Evolutionary conservation across 2,329 filamentous ascomycete genomes (phyloP).

Genomic region (Paradendryphiella salina): DNA sequence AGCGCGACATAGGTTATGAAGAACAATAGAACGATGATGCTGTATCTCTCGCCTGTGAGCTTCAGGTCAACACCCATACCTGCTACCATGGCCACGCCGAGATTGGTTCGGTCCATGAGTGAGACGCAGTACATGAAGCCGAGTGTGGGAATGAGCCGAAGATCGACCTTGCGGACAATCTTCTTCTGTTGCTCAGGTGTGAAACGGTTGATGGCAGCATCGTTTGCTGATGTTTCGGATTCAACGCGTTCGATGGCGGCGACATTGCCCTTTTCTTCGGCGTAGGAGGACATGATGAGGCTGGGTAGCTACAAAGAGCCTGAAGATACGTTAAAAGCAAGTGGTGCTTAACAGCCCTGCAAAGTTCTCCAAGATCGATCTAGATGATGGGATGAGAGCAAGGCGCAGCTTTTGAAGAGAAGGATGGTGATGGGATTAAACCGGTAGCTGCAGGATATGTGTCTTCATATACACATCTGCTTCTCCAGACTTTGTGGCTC

Average conservation of each 20-base stretch:
- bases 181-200: constrained; percentile 31
- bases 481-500: constrained; percentile 6
- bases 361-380: not conserved
- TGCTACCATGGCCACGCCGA: constrained; percentile 43
- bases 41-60: constrained; percentile 31
- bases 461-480: constrained; percentile 13
- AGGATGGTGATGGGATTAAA: not conserved
- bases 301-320: not conserved
- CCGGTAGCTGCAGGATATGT: not conserved
- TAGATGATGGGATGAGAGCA: not conserved
- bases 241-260: constrained; percentile 24
- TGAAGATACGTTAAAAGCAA: not conserved
- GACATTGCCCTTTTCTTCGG: constrained; percentile 27
- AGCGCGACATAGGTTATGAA: constrained; percentile 34
- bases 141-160: constrained; percentile 48
- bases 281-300: constrained; percentile 19
- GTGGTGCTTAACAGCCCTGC: not conserved
- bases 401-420: not conserved
- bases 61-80: constrained; percentile 40
- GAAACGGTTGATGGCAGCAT: constrained; percentile 24
- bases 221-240: constrained; percentile 16
- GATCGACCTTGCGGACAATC: constrained; percentile 39
- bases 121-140: constrained; percentile 48
- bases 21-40: constrained; percentile 27
- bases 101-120: constrained; percentile 47